Conservation (phyloP, 805 yeast genomes). For the Teunomyces gatunensis region DNA sequence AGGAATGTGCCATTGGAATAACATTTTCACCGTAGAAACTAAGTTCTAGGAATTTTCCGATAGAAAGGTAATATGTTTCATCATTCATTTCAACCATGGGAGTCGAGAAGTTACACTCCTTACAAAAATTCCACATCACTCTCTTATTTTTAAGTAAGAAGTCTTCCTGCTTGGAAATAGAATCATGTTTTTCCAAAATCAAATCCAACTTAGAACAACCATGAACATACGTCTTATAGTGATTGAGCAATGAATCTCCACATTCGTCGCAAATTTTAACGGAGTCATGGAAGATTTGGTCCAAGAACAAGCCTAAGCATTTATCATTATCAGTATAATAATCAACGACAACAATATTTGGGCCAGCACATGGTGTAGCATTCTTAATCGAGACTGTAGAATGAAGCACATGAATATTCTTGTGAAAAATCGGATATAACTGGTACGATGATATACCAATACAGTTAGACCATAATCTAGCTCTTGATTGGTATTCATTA, state of each 20-base stretch:
- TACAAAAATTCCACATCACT: constrained; percentile 90
- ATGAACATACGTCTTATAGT: constrained; percentile 84
- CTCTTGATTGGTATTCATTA: constrained; percentile 46
- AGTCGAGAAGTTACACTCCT: constrained; percentile 68
- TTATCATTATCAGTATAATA: constrained; percentile 90
- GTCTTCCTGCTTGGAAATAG: constrained; percentile 17
- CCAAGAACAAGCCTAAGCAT: constrained; percentile 85
- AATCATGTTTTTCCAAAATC: constrained; percentile 53
- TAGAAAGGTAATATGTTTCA: constrained; percentile 83
- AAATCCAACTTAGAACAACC: constrained; percentile 82
- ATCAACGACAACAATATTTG: constrained; percentile 78
- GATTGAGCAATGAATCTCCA: constrained; percentile 66
- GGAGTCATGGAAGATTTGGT: constrained; percentile 70
- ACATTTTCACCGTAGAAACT: constrained; percentile 62
- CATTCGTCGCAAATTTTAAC: constrained; percentile 75
- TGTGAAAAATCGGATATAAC: constrained; percentile 56
- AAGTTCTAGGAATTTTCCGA: constrained; percentile 89
- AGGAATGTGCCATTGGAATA: constrained; percentile 43
- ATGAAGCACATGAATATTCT: constrained; percentile 71
- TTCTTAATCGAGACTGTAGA: constrained; percentile 80
- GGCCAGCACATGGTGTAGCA: constrained; percentile 92
- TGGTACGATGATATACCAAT: constrained; percentile 37
- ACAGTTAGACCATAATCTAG: constrained; percentile 48
- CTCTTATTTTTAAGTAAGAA: constrained; percentile 48
- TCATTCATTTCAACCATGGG: constrained; percentile 83